Conservation (phyloP, 257 asterid genomes). For the Solanum medicagineum region DNA sequence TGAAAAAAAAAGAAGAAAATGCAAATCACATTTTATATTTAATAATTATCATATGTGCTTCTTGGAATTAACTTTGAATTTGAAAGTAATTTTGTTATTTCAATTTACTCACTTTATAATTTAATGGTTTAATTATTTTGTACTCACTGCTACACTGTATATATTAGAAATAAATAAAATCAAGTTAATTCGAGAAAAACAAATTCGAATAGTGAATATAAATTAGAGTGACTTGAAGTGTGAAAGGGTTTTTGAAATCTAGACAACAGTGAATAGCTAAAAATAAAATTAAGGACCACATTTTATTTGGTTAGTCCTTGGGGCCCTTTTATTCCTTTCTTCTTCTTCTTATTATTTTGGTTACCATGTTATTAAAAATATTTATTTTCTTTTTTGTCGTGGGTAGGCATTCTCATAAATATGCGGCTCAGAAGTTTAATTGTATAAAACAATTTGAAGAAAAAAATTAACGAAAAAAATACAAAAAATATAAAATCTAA, state of each 20-base stretch:
- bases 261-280: background rate
- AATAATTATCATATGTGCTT: too few species aligned
- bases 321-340: background rate
- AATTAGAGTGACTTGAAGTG: background rate
- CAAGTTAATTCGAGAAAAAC: too few species aligned
- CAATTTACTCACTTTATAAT: too few species aligned
- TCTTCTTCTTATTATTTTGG: background rate
- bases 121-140: too few species aligned
- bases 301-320: background rate
- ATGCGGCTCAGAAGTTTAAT: background rate
- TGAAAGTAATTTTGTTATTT: too few species aligned
- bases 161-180: too few species aligned
- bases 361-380: background rate
- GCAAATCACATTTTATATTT: too few species aligned
- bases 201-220: background rate
- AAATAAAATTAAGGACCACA: background rate
- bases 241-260: background rate
- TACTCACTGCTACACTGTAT: too few species aligned
- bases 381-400: background rate
- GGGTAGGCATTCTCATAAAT: background rate
- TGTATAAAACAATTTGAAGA: background rate
- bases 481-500: background rate
- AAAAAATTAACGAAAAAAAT: background rate
- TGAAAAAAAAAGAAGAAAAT: too few species aligned
- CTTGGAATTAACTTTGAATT: too few species aligned